phyloP scores from a whole-genome alignment of 208 protist genomes.

The Wallacemonas sp. region DNA sequence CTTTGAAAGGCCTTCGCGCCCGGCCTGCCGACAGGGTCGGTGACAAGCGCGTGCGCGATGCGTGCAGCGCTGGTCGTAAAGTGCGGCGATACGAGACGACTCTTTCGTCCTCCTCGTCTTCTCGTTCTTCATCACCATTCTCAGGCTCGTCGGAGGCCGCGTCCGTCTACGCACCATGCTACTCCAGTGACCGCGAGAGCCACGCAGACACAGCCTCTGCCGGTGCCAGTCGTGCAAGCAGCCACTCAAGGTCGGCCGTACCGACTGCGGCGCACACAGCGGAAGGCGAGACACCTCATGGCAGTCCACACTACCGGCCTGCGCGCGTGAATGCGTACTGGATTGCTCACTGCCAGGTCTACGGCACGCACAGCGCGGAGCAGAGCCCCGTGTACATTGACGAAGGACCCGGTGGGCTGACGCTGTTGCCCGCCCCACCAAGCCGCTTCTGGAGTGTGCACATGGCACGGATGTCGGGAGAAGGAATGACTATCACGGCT shows the following conservation, averaged over 20 bases:
- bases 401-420: conserved; percentile 33
- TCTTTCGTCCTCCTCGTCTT: neutral
- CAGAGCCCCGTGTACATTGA: conserved; percentile 52
- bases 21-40: neutral
- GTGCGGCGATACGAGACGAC: neutral
- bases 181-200: conserved; percentile 44
- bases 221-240: too few species aligned
- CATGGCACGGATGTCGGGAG: conserved; percentile 32
- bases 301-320: neutral
- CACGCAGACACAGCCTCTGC: conserved; percentile 14
- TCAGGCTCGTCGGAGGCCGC: neutral
- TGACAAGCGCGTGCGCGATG: neutral
- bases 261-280: too few species aligned
- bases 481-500: conserved; percentile 38
- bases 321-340: conserved; percentile 36
- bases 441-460: conserved; percentile 46
- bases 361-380: conserved; percentile 59
- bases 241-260: too few species aligned
- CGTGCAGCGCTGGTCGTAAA: neutral
- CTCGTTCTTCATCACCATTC: conserved; percentile 16
- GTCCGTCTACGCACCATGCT: conserved; percentile 23
- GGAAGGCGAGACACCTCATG: neutral
- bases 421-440: conserved; percentile 49
- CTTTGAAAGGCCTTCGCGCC: neutral
- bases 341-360: conserved; percentile 74